Evolutionary conservation across 148 eudicot genomes (phyloP).

Genomic region (Mesembryanthemum crystallinum): DNA sequence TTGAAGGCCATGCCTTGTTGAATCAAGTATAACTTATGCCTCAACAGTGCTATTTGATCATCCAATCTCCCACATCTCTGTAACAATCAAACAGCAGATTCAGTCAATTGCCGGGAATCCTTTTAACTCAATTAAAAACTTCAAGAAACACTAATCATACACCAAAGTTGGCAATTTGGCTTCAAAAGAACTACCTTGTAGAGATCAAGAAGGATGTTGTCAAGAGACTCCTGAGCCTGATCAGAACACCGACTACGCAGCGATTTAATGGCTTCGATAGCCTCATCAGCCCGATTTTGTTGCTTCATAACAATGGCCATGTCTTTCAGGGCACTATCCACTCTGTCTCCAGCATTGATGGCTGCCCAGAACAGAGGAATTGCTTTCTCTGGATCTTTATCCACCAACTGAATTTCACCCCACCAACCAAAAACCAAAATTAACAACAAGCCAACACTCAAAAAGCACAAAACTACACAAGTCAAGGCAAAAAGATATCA

Average conservation of each 20-base stretch:
- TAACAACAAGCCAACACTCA: background rate
- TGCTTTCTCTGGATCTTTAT: slow-evolving; percentile 96
- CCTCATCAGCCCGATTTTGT: slow-evolving; percentile 89
- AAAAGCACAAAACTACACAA: background rate
- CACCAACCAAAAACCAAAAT: slow-evolving; percentile 8
- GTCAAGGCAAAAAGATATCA: background rate
- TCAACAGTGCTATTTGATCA: slow-evolving; percentile 75
- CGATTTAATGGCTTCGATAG: slow-evolving; percentile 90
- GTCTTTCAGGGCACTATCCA: slow-evolving; percentile 93
- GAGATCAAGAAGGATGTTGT: slow-evolving; percentile 88
- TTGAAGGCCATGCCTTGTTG: slow-evolving; percentile 96
- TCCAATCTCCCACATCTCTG: slow-evolving; percentile 99
- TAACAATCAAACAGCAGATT: background rate
- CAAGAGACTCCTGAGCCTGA: slow-evolving; percentile 97
- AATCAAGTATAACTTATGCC: slow-evolving; percentile 76
- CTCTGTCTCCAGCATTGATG: slow-evolving; percentile 94
- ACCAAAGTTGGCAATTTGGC: too few species aligned
- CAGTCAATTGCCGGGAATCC: background rate
- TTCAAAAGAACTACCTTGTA: slow-evolving; percentile 55
- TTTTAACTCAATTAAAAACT: too few species aligned
- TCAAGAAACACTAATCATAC: too few species aligned
- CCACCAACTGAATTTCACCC: slow-evolving; percentile 59
- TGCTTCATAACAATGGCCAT: slow-evolving; percentile 99
- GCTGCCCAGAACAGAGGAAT: slow-evolving; percentile 98
- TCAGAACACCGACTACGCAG: slow-evolving; percentile 78